A percentile compares a stretch with the other conserved stretches of the same genome.
Evolutionary conservation across 768 basidiomycete species (phyloP).

Genomic region (Suillus weaverae): DNA sequence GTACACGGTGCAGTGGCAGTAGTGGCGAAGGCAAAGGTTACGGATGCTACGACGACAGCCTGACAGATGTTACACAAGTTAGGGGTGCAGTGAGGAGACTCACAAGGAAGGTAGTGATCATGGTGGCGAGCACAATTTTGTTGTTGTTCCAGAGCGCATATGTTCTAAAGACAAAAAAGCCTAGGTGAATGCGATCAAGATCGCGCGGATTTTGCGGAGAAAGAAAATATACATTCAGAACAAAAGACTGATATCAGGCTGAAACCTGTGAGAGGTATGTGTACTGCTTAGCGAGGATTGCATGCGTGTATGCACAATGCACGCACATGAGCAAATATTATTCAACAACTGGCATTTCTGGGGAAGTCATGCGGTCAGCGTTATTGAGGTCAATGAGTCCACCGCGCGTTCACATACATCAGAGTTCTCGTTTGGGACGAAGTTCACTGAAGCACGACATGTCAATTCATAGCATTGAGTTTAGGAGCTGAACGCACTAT

Average conservation of each 20-base stretch:
- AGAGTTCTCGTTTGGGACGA: neutral
- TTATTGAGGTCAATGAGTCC: neutral
- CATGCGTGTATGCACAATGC: neutral
- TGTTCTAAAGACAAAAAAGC: constrained; percentile 1
- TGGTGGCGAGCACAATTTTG: neutral
- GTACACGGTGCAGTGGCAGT: constrained; percentile 5
- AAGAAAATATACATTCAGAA: neutral
- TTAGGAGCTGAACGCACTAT: neutral
- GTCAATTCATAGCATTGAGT: neutral
- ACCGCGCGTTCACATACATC: neutral
- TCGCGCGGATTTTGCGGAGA: neutral
- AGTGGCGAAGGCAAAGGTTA: neutral
- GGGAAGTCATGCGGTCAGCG: neutral
- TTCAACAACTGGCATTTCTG: constrained; percentile 1
- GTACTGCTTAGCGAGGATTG: neutral
- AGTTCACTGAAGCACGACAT: neutral
- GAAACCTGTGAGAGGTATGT: neutral
- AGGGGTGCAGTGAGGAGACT: neutral
- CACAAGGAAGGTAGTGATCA: neutral
- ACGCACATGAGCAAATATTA: constrained; percentile 1
- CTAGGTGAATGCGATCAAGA: neutral
- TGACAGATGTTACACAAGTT: neutral
- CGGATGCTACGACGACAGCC: neutral
- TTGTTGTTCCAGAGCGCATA: constrained; percentile 3
- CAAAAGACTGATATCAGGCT: constrained; percentile 1